These are phyloP conservation scores for Rhodotorula paludigena DNA, from an alignment of 768 basidiomycete genomes.

Conservation along the genomic window DNA sequence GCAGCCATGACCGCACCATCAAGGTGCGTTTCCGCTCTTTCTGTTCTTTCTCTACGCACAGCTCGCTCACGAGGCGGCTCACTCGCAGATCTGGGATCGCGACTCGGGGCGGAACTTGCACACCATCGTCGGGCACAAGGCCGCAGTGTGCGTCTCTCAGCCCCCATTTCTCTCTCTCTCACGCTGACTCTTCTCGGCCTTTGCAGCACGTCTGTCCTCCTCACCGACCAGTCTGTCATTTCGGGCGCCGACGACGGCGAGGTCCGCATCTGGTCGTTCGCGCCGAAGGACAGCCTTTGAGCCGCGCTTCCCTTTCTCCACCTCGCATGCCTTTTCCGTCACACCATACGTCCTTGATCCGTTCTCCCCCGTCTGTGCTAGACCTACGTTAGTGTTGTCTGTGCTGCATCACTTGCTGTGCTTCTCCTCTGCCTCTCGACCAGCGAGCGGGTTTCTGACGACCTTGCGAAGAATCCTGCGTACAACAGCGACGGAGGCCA, in stretches of 20 bases:
- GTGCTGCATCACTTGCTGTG: too few species aligned
- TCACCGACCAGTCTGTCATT: conserved; percentile 39
- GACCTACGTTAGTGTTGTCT: too few species aligned
- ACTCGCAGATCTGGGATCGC: conserved; percentile 77
- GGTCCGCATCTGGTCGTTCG: conserved; percentile 40
- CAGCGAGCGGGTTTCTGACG: too few species aligned
- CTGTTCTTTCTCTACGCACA: conserved; percentile 3
- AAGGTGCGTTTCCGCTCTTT: conserved; percentile 58
- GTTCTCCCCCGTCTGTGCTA: too few species aligned
- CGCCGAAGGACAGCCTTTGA: background rate
- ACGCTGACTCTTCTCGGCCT: background rate
- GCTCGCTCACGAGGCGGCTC: conserved; percentile 18
- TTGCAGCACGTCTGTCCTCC: conserved; percentile 30
- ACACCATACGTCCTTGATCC: background rate
- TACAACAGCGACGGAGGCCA: too few species aligned
- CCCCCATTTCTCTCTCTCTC: background rate
- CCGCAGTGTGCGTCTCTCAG: conserved; percentile 58
- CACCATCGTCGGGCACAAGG: conserved; percentile 88
- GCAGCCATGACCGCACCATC: conserved; percentile 92
- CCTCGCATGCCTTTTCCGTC: background rate
- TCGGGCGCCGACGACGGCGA: conserved; percentile 44
- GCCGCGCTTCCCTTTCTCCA: background rate
- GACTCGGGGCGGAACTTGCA: conserved; percentile 80
- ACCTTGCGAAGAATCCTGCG: too few species aligned
- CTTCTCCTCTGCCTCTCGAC: too few species aligned